These are phyloP conservation scores for Ogataea saltuana DNA, from an alignment of 805 yeast species.

Conservation along the genomic window DNA sequence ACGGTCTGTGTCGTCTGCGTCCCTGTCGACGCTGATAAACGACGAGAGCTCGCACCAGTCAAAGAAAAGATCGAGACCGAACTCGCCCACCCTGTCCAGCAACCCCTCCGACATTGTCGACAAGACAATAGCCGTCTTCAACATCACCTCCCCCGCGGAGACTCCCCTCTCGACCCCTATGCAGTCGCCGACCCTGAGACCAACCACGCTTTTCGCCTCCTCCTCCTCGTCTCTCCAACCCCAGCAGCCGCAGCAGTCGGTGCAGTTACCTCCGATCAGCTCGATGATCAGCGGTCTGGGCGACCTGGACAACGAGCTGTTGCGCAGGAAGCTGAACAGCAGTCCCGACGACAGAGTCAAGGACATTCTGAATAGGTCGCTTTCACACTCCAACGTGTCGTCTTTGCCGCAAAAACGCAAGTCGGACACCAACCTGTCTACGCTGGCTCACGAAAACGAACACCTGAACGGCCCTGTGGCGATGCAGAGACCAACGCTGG, in stretches of 20 bases:
- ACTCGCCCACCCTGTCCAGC: constrained; percentile 40
- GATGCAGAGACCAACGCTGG: constrained; percentile 12
- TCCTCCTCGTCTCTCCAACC: background rate
- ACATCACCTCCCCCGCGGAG: constrained; percentile 36
- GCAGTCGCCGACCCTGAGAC: constrained; percentile 40
- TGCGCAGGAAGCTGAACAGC: constrained; percentile 25
- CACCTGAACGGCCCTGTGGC: background rate
- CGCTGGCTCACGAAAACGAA: background rate
- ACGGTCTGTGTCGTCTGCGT: constrained; percentile 38
- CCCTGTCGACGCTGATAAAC: constrained; percentile 37
- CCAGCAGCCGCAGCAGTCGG: constrained; percentile 8
- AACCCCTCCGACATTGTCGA: constrained; percentile 16
- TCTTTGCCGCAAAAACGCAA: constrained; percentile 11
- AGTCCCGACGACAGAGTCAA: constrained; percentile 33
- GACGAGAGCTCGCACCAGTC: constrained; percentile 33
- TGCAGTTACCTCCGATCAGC: constrained; percentile 37
- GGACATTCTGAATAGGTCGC: constrained; percentile 27
- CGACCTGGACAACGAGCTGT: constrained; percentile 29
- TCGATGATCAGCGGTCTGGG: constrained; percentile 32
- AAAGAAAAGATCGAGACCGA: constrained; percentile 50
- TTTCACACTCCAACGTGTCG: constrained; percentile 30
- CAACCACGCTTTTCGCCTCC: constrained; percentile 18
- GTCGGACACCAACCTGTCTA: constrained; percentile 14
- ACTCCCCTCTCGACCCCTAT: constrained; percentile 38
- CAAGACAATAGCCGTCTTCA: constrained; percentile 33